These are phyloP conservation scores for Entomortierella chlamydospora DNA, from an alignment of 192 early-diverging fungal genomes.

Conservation along the genomic window DNA sequence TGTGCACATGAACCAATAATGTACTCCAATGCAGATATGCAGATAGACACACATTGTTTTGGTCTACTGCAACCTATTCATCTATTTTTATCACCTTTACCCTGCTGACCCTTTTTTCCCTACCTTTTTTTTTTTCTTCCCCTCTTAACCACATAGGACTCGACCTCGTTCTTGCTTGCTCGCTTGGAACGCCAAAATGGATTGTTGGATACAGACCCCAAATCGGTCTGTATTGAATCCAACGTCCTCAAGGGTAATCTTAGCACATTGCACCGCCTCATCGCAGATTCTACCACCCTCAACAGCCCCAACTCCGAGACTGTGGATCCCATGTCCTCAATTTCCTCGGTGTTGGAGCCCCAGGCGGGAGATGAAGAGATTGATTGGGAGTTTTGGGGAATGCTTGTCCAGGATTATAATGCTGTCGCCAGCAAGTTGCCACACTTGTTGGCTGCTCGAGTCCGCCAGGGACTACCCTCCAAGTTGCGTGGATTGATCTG, in stretches of 20 bases:
- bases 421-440: slow-evolving; percentile 75
- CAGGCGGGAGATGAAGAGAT: slow-evolving; percentile 48
- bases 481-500: slow-evolving; percentile 89
- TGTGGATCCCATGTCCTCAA: slow-evolving; percentile 47
- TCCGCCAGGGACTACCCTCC: slow-evolving; percentile 85
- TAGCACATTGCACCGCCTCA: slow-evolving; percentile 61
- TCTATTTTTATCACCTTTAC: too few relatives aligned
- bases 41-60: too few relatives aligned
- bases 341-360: slow-evolving; percentile 24
- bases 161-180: slow-evolving; percentile 67
- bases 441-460: slow-evolving; percentile 72
- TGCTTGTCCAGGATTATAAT: slow-evolving; percentile 82
- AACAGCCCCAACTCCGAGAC: slow-evolving; percentile 53
- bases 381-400: slow-evolving; percentile 89
- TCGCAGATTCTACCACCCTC: slow-evolving; percentile 56
- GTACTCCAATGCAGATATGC: too few relatives aligned
- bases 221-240: slow-evolving; percentile 69
- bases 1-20: too few relatives aligned
- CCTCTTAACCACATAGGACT: slow-evolving; percentile 54
- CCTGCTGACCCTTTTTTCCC: neutral
- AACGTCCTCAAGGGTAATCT: slow-evolving; percentile 70
- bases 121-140: slow-evolving; percentile 10
- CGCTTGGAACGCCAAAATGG: slow-evolving; percentile 72
- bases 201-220: slow-evolving; percentile 68
- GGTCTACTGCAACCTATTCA: too few relatives aligned